Evolutionary conservation across 2,329 filamentous ascomycete species (phyloP).

Genomic region (Cordyceps tenuipes): DNA sequence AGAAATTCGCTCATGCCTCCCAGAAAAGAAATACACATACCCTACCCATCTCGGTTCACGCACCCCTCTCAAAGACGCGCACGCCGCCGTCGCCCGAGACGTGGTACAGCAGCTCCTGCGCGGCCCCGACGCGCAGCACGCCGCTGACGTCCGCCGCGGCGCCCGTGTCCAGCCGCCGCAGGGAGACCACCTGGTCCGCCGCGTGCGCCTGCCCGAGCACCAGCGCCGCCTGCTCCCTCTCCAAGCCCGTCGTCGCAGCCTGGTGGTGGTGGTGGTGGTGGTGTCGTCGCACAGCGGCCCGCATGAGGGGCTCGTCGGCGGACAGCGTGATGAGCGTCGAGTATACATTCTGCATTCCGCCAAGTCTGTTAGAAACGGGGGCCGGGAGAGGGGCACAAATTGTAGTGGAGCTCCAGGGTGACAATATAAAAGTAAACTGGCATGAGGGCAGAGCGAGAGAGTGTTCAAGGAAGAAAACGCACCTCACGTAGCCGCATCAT

Average conservation of each 20-base stretch:
- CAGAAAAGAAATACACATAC: too few species aligned
- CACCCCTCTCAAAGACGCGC: constrained; percentile 74
- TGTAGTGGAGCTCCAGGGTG: too few species aligned
- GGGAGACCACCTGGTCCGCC: constrained; percentile 60
- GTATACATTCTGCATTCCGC: constrained; percentile 48
- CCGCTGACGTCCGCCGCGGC: constrained; percentile 87
- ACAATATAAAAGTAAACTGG: too few species aligned
- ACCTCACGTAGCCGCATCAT: constrained; percentile 57
- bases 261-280: not conserved
- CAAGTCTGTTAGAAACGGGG: not conserved
- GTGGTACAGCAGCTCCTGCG: constrained; percentile 73
- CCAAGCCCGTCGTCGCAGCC: constrained; percentile 37
- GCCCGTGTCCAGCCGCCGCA: constrained; percentile 75
- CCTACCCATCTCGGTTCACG: constrained; percentile 15
- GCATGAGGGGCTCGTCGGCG: constrained; percentile 66
- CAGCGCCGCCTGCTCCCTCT: constrained; percentile 64
- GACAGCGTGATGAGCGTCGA: constrained; percentile 58
- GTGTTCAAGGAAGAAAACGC: constrained; percentile 19
- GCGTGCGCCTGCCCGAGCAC: constrained; percentile 65
- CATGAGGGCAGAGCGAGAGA: too few species aligned
- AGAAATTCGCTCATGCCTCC: too few species aligned
- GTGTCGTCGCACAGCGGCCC: constrained; percentile 32
- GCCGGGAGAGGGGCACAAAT: too few species aligned
- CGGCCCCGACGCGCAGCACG: constrained; percentile 70
- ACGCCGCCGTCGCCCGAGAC: constrained; percentile 71